phyloP scores from a whole-genome alignment of 495 filamentous ascomycete genomes.

The Penicillium paxilli region DNA sequence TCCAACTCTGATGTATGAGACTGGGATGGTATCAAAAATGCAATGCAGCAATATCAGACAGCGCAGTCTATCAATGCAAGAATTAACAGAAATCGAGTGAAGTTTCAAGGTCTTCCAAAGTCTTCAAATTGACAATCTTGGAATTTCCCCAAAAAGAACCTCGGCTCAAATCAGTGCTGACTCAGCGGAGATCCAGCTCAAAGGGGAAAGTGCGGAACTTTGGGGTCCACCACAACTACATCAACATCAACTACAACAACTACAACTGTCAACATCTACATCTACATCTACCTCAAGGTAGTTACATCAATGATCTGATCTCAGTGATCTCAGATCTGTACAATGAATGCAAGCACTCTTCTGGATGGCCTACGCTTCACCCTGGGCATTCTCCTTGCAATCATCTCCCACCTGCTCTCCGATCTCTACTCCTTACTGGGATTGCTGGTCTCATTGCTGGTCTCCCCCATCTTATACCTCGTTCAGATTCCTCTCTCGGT shows the following conservation, averaged over 20 bases:
- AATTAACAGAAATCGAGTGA: too few relatives aligned
- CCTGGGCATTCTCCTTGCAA: constrained; percentile 24
- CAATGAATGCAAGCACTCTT: constrained; percentile 1
- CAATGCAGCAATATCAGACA: too few relatives aligned
- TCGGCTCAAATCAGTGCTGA: background rate
- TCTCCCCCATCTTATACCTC: constrained; percentile 49
- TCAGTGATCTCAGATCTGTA: background rate
- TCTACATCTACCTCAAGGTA: too few relatives aligned
- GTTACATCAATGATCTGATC: too few relatives aligned
- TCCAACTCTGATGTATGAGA: background rate
- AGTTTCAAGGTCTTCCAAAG: too few relatives aligned
- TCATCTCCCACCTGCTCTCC: constrained; percentile 37
- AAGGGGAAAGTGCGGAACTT: too few relatives aligned
- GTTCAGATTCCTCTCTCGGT: constrained; percentile 33
- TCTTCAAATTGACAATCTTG: background rate
- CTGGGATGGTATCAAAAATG: too few relatives aligned
- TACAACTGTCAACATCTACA: background rate
- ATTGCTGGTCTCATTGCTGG: constrained; percentile 35
- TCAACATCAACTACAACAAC: background rate
- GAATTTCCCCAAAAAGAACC: background rate
- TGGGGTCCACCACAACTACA: too few relatives aligned
- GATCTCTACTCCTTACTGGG: constrained; percentile 29
- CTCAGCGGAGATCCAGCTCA: too few relatives aligned
- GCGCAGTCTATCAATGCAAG: too few relatives aligned
- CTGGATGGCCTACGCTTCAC: constrained; percentile 1